These are phyloP conservation scores for Phaeosphaeria sp. DNA, from an alignment of 2,329 filamentous ascomycete genomes.

Conservation along the genomic window DNA sequence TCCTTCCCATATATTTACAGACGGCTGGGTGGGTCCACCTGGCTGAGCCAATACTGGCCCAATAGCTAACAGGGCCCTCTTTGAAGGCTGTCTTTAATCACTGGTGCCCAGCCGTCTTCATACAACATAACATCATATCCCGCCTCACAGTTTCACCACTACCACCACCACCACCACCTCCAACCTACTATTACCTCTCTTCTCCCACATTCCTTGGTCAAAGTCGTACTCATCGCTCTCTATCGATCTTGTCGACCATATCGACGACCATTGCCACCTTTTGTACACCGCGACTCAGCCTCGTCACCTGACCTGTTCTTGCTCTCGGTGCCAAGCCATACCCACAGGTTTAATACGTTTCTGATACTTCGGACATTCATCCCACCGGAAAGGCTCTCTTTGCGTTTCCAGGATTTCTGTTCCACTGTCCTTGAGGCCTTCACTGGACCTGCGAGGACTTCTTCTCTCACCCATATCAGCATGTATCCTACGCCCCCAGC, in stretches of 20 bases:
- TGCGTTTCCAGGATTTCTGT: constrained; percentile 26
- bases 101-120: constrained; percentile 44
- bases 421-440: constrained; percentile 48
- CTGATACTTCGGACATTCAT: background rate
- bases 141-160: constrained; percentile 37
- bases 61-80: constrained; percentile 31
- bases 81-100: constrained; percentile 34
- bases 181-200: constrained; percentile 22
- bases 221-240: constrained; percentile 20
- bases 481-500: constrained; percentile 60
- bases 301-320: constrained; percentile 27
- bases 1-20: constrained; percentile 49
- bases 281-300: constrained; percentile 10
- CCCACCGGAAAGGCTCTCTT: constrained; percentile 11
- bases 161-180: constrained; percentile 14
- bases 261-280: constrained; percentile 14
- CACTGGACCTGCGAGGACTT: constrained; percentile 49
- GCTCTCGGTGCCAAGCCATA: background rate
- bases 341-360: constrained; percentile 18
- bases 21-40: constrained; percentile 28
- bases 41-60: constrained; percentile 20
- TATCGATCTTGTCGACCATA: constrained; percentile 12
- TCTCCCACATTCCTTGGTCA: constrained; percentile 31
- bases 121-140: constrained; percentile 47
- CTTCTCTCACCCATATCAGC: constrained; percentile 27